These are phyloP conservation scores for Dipodascus geniculatus DNA, from an alignment of 805 yeast species.

Conservation along the genomic window DNA sequence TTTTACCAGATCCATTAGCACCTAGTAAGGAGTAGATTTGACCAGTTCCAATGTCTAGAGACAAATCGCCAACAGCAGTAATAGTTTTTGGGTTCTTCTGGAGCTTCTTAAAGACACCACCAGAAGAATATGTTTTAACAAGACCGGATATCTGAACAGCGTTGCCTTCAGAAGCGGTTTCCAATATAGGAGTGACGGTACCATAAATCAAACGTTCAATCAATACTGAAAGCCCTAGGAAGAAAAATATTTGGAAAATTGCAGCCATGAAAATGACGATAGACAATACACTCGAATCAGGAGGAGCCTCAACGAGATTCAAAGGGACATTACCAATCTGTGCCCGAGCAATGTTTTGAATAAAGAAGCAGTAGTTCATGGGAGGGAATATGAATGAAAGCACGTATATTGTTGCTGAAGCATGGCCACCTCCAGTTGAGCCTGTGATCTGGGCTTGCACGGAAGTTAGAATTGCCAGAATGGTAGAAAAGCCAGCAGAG, in stretches of 20 bases:
- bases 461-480: slow-evolving; percentile 23
- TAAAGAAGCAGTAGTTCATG: slow-evolving; percentile 24
- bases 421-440: slow-evolving; percentile 15
- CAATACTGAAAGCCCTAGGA: slow-evolving; percentile 17
- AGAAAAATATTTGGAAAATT: slow-evolving; percentile 22
- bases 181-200: slow-evolving; percentile 10
- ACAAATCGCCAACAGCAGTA: slow-evolving; percentile 22
- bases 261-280: slow-evolving; percentile 24
- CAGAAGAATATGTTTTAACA: slow-evolving; percentile 17
- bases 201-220: slow-evolving; percentile 21
- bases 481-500: slow-evolving; percentile 22
- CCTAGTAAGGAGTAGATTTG: slow-evolving; percentile 26
- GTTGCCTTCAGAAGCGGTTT: slow-evolving; percentile 8
- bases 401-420: slow-evolving; percentile 18
- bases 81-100: slow-evolving; percentile 10
- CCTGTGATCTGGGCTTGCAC: slow-evolving; percentile 18
- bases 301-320: slow-evolving; percentile 19
- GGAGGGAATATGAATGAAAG: slow-evolving; percentile 26
- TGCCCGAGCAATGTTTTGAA: slow-evolving; percentile 22
- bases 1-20: slow-evolving; percentile 29
- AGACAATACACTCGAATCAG: slow-evolving; percentile 16
- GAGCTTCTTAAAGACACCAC: slow-evolving; percentile 4
- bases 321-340: slow-evolving; percentile 17
- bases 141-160: slow-evolving; percentile 18
- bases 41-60: slow-evolving; percentile 19